These are phyloP conservation scores for Blastocrithidia nonstop DNA, from an alignment of 208 protist genomes.

Conservation along the genomic window DNA sequence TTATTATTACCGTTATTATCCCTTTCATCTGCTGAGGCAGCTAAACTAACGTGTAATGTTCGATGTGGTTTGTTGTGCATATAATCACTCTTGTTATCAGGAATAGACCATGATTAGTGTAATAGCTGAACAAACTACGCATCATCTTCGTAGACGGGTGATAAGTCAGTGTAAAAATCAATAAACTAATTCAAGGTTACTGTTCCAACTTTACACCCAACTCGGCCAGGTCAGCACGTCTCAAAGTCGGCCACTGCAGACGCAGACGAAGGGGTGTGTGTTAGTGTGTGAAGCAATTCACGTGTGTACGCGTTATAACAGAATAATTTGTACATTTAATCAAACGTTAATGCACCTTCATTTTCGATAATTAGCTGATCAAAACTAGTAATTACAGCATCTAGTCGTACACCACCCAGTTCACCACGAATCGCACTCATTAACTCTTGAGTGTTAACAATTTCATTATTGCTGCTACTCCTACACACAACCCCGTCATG, in stretches of 20 bases:
- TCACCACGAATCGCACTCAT: constrained; percentile 58
- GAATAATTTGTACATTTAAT: constrained; percentile 60
- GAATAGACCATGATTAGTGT: constrained; percentile 56
- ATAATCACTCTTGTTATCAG: constrained; percentile 43
- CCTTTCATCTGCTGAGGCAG: background rate
- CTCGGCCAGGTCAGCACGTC: constrained; percentile 48
- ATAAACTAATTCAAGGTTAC: constrained; percentile 72
- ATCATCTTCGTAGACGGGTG: constrained; percentile 51
- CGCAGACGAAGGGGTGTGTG: no score
- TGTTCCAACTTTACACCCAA: constrained; percentile 35
- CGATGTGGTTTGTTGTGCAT: constrained; percentile 22
- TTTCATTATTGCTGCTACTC: no score
- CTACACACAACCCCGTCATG: constrained; percentile 58
- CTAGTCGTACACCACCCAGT: constrained; percentile 37
- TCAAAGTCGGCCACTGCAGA: constrained; percentile 79
- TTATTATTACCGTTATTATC: background rate
- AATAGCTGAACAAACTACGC: constrained; percentile 66
- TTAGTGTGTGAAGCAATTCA: constrained; percentile 52
- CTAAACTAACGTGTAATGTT: background rate
- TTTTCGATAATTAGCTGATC: constrained; percentile 66
- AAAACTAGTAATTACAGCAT: constrained; percentile 47
- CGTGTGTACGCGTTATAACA: constrained; percentile 33
- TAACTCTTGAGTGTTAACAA: constrained; percentile 70
- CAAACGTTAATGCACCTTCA: constrained; percentile 50
- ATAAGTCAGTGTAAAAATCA: constrained; percentile 86